Base-by-base conservation (phyloP, 2,329 filamentous ascomycete species). In the Colletotrichum lentis region DNA sequence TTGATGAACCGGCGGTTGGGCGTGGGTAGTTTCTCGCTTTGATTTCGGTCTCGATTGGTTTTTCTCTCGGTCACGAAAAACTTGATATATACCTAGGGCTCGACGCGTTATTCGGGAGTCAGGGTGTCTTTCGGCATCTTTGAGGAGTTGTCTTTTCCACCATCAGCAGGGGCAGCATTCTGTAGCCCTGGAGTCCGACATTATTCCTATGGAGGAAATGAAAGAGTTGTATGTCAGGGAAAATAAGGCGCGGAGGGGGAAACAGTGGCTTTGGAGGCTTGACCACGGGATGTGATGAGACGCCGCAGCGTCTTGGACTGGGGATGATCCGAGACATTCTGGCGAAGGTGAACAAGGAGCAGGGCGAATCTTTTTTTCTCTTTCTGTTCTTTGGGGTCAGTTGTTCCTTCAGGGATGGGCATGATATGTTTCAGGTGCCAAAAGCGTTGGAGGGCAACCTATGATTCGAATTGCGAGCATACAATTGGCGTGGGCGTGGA, bases 61-160 rank as follows among this genome's bases (percentile, higher is more conserved):
- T 69, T 66, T 64, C 66, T n/a, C 59, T 67, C 67, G 67, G 67
- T 53, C 62, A 64, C 57, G 67, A 61, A 67, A 64, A 68, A 68
- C 60, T 50, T 57, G 69, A 68, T 62, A 70, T 70, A 71, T 71
- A 71, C 68, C 67, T 70, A 37, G 64, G 63, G 53, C 59, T 64
- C 68, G 54, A 66, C 50, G 64, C 60, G 69, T 64, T 62, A 65
- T 46, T 63, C 52, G 69, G 31, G 67, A 67, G 69, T 69, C 64
- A 68, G 55, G 69, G 67, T 70, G 64, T 67, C 60, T 46, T 62
- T 63, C 27, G 68, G 63, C 69, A 71, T 68, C 60, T 66, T 55
- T 57, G 58, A 52, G 69, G 69, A 71, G 69, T 71, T 71, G 69
- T 53, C 35, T 64, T 68, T 63, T 54, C 55, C 61, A 63, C 49